Conservation (phyloP, 257 asterid genomes). For the Forsythia viridissima region DNA sequence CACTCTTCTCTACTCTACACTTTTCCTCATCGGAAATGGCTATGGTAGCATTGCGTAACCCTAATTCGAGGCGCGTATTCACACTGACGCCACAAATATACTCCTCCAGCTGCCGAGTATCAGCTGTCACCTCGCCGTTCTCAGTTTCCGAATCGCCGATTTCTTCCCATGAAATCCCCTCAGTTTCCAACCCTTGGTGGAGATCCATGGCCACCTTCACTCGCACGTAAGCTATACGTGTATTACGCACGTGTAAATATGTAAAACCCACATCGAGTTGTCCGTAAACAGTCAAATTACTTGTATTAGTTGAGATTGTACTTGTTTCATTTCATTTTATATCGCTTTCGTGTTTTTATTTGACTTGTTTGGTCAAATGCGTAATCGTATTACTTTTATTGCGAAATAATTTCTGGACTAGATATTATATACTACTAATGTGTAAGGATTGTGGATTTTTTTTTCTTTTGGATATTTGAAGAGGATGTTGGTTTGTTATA, state of each 20-base stretch:
- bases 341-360: not conserved
- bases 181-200: conserved; percentile 61
- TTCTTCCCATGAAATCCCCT: conserved; percentile 36
- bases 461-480: not conserved
- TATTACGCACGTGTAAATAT: not conserved
- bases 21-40: conserved; percentile 37
- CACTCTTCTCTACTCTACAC: not conserved
- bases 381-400: not conserved
- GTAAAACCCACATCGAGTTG: not conserved
- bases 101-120: conserved; percentile 38
- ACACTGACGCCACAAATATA: conserved; percentile 43
- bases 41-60: conserved; percentile 40
- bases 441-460: not conserved
- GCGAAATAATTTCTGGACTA: not conserved
- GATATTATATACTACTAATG: not conserved
- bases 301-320: not conserved
- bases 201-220: conserved; percentile 99
- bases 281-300: not conserved
- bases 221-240: conserved; percentile 64
- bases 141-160: conserved; percentile 45
- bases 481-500: not conserved
- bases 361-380: not conserved
- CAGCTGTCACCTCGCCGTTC: conserved; percentile 38
- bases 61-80: conserved; percentile 37
- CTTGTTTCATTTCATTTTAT: not conserved